A percentile compares a stretch with the other conserved stretches of the same genome.
phyloP scores from a whole-genome alignment of 164 flowering plant genomes.

The Nymphaea colorata region DNA sequence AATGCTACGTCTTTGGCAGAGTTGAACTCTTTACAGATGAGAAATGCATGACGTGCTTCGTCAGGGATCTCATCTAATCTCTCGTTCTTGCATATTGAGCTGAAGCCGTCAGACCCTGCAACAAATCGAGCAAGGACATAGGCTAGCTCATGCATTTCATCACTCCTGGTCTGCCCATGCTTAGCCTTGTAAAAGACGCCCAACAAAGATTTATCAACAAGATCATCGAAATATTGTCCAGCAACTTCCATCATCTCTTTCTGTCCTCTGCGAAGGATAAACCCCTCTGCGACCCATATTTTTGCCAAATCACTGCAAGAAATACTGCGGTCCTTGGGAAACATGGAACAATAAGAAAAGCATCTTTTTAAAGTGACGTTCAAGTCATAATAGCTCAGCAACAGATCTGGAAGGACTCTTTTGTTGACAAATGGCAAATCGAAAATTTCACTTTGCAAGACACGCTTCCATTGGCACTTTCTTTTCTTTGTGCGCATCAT shows the following conservation, averaged over 20 bases:
- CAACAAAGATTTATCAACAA: neutral
- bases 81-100: neutral
- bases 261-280: neutral
- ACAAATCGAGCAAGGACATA: neutral
- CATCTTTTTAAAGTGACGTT: slow-evolving; percentile 1
- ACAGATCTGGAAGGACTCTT: neutral
- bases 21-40: neutral
- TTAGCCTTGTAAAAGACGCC: neutral
- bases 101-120: neutral
- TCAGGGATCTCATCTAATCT: neutral
- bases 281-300: slow-evolving; percentile 7
- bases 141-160: neutral
- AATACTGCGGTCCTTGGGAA: slow-evolving; percentile 1
- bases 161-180: neutral
- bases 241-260: neutral
- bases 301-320: neutral
- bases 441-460: neutral
- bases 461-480: neutral
- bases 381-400: slow-evolving; percentile 6
- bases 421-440: neutral
- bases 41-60: slow-evolving; percentile 1
- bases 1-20: neutral
- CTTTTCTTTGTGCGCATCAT: neutral
- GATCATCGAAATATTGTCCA: slow-evolving; percentile 1
- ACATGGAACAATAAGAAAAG: slow-evolving; percentile 4